Base-by-base conservation (phyloP, 805 yeast species). In the Wilhelminamyces savonicus region DNA sequence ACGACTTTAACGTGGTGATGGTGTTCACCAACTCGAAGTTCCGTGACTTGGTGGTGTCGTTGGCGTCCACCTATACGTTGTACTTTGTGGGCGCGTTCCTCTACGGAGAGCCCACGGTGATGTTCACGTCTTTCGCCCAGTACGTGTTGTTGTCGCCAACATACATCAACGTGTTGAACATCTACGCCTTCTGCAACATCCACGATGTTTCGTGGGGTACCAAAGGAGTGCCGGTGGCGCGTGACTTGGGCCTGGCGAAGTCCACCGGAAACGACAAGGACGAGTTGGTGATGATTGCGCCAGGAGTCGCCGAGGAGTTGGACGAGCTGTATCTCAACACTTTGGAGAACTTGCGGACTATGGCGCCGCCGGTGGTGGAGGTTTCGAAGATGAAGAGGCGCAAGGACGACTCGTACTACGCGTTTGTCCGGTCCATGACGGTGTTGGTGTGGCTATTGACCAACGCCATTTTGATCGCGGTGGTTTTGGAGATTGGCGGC, bases 191-290 rank as follows among this genome's bases (percentile, higher is more conserved):
- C 54, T 88, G 97, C 65, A 90, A 90, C 57, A 81, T 90, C 37
- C 95, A 90, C 55, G 98, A 90, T 63, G 78, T 90, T 27, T 83
- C 96, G 5, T 90, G 97, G 97, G 97, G 97, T 53, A 90, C 95
- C 4, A 85, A 88, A 54, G 95, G 95, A 27, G 85, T 79, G 29
- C 76, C 75, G 8, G 45, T 43, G 29, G 76, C 65, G 50, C 74
- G 65, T 59, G 94, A 73, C 54, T 67, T 92, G 45, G 97, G 97
- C 36, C 77, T 80, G 26, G 96, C 95, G 15, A 83, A 80, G 46
- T 52, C 84, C 3, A 68, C 55, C 3, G 55, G 55, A 12, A 40
- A 29, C 18, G 58, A 59, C 30, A 57, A 54, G 31, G 63, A 59
- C 32, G 61, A 60, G 31, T 48, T 65, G 44, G 60, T 65, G 26